Base-by-base conservation (phyloP, 176 grass and related monocot genomes). In the Paspalum notatum region DNA sequence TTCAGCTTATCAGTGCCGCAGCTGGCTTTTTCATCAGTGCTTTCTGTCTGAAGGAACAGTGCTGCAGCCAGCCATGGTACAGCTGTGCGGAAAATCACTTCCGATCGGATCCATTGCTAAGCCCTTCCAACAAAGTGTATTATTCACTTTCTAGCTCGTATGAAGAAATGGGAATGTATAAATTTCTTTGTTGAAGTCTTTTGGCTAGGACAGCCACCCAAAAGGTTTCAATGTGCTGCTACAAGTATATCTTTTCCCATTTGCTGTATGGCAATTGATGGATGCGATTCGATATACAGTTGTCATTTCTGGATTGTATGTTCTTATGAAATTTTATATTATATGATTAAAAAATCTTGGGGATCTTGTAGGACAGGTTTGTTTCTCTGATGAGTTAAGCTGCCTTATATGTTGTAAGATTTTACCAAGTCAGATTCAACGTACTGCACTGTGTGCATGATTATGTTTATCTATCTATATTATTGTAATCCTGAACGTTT, bases 141-240 rank as follows among this genome's bases (percentile, higher is more conserved):
- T 79, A 56, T 65, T 65, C 58, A 46, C 6, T 48, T 25, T 86
- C 58, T 80, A 26, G 68, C 41, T 62, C 13, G 0, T 85, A 52
- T 38, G 43, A 84, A 18, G 26, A 78, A 15, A n/a, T 38, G 15
- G 38, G 25, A 74, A 72, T 51, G 13, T 43, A 58, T 27, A 59
- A 63, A 48, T 57, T 21, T 11, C 43, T 27, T 25, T n/a, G n/a
- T 49, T 75, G 9, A 8, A 58, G 62, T 59, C 4, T 48, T 85
- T 64, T 40, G 4, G 56, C 17, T 54, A 25, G 42, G 70, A 68
- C 32, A 32, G 32, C 32, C 32, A 32, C 32, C 39, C 12, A 55
- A 71, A 53, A 20, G 47, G 49, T 70, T 49, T 27, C 53, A 61
- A 49, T 75, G 66, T 68, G 43, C 62, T 43, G 5, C 62, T 76